Base-by-base conservation (phyloP, 805 yeast genomes). In the Yamadazyma laniorum region DNA sequence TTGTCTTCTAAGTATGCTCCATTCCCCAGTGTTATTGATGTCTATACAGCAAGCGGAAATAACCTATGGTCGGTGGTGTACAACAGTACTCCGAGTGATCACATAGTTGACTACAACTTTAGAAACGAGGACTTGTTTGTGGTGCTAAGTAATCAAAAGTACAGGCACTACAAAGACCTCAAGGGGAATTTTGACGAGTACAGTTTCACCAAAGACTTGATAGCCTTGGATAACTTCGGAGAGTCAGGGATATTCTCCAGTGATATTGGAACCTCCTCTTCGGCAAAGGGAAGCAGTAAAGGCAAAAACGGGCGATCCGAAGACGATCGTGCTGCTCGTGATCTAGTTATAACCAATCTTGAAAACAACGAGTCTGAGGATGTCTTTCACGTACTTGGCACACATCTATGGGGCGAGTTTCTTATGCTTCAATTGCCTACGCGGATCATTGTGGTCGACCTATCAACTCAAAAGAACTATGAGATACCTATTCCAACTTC, bases 181-280 rank as follows among this genome's bases (percentile, higher is more conserved):
- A 75, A 76, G 15, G 85, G 86, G 3, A 80, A 76, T 31, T 86
- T 85, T 54, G 67, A 69, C 33, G 87, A 81, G 49, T 72, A 67
- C 48, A 33, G 38, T 7, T 64, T 44, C 35, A 51, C 53, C 5
- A 41, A 49, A 5, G 50, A 52, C 25, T 37, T 56, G 29, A 42
- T 53, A 4, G 22, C 18, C 3, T 40, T 58, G 18, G 56, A 52
- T 14, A 39, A 47, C 23, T 42, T 46, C 14, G 43, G 48, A 14
- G 47, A 36, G 5, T 16, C 36, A 6, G 32, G 34, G 16, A 5
- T 35, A 2, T 23, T 40, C 18, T 21, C 29, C 6, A 17, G 22
- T 16, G 14, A 8, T 9, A 12, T 13, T 38, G n/a, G n/a, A n/a
- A 37, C 12, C 18, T 13, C 25, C 9, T 22, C 21, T 19, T 12